A percentile compares a stretch with the other conserved stretches of the same genome.
Conservation (phyloP, 768 basidiomycete genomes). For the Boletales sp. region DNA sequence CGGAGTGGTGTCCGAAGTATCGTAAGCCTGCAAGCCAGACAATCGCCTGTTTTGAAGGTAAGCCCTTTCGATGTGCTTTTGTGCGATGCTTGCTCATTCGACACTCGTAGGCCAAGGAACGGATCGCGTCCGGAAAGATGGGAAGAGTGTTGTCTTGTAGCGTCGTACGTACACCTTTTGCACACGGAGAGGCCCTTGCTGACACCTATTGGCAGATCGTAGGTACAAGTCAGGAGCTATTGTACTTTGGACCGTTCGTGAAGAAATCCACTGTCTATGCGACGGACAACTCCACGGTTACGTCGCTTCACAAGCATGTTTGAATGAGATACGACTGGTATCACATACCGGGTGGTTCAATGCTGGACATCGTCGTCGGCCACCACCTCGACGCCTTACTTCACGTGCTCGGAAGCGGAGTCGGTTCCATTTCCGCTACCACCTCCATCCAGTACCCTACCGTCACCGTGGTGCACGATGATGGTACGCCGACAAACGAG, state of each 20-base stretch:
- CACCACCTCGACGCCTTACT: slow-evolving; percentile 5
- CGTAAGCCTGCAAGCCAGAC: slow-evolving; percentile 9
- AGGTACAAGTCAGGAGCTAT: not conserved
- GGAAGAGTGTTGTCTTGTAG: slow-evolving; percentile 10
- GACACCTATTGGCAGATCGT: not conserved
- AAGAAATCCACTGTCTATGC: not conserved
- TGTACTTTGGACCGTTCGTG: slow-evolving; percentile 2
- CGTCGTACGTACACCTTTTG: not conserved
- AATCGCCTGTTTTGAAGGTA: slow-evolving; percentile 7
- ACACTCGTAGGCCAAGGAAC: slow-evolving; percentile 3
- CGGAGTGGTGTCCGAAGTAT: slow-evolving; percentile 4
- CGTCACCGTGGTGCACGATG: not conserved
- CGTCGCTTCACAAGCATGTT: too few species aligned
- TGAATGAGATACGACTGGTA: too few species aligned
- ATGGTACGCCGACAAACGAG: slow-evolving; percentile 6
- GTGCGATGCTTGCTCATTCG: not conserved
- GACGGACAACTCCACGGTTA: not conserved
- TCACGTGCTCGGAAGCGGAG: slow-evolving; percentile 4
- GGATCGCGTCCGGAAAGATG: slow-evolving; percentile 5
- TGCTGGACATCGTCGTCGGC: slow-evolving; percentile 2
- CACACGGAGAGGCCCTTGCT: not conserved
- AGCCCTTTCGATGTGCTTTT: not conserved
- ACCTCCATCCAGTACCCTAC: slow-evolving; percentile 4
- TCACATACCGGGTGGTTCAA: not conserved
- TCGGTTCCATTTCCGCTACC: slow-evolving; percentile 2